These are phyloP conservation scores for Suillus occidentalis DNA, from an alignment of 768 basidiomycete genomes.

Conservation along the genomic window DNA sequence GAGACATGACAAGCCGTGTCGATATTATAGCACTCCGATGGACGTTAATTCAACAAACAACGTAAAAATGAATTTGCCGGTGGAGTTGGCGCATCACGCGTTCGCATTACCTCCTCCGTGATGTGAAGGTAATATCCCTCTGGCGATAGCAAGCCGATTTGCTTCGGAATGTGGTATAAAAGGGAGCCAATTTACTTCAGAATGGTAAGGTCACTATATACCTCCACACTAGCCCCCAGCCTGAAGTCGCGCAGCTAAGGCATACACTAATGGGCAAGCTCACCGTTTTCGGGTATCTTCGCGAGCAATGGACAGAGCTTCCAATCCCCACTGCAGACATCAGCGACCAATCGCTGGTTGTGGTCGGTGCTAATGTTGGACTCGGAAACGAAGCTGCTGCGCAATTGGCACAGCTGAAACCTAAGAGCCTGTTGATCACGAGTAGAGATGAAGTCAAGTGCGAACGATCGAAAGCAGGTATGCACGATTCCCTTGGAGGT, in stretches of 20 bases:
- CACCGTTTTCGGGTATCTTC: slow-evolving; percentile 19
- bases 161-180: no score
- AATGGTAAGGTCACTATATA: no score
- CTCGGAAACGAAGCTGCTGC: slow-evolving; percentile 31
- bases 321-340: slow-evolving; percentile 22
- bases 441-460: slow-evolving; percentile 23
- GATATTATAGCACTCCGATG: no score
- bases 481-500: background rate
- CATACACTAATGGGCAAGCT: slow-evolving; percentile 24
- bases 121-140: no score
- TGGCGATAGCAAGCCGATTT: no score
- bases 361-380: slow-evolving; percentile 30
- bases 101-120: no score
- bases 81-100: no score
- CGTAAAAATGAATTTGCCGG: no score
- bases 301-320: slow-evolving; percentile 29
- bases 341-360: slow-evolving; percentile 24
- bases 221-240: no score
- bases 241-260: background rate
- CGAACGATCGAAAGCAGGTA: slow-evolving; percentile 21
- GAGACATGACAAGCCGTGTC: no score
- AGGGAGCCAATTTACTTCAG: no score
- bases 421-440: slow-evolving; percentile 25
- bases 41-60: no score
- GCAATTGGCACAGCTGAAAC: slow-evolving; percentile 25